Conservation (phyloP, 2,329 filamentous ascomycete species). For the Nemania sp. region DNA sequence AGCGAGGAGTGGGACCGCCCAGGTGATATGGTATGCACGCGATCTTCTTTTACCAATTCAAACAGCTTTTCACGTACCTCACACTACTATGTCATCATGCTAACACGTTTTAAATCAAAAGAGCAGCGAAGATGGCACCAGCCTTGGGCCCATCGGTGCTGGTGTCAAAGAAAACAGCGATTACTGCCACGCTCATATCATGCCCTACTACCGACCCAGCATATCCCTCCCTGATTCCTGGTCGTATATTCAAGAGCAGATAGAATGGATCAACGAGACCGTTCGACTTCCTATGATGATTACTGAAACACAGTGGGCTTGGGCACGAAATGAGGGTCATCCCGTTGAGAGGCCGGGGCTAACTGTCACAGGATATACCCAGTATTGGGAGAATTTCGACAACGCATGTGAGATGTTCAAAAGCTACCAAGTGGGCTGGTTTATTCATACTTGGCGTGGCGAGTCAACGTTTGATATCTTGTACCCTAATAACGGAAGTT, state of each 20-base stretch:
- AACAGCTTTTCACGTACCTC: too few species aligned
- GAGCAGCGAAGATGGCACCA: too few species aligned
- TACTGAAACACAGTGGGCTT: conserved; percentile 19
- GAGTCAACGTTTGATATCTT: conserved; percentile 33
- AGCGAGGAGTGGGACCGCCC: too few species aligned
- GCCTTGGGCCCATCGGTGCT: too few species aligned
- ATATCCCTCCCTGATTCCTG: not conserved
- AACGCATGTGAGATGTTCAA: conserved; percentile 26
- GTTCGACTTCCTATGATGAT: conserved; percentile 15
- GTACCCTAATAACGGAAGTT: conserved; percentile 24
- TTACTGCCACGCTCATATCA: too few species aligned
- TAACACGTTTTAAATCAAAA: too few species aligned
- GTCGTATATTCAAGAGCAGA: conserved; percentile 13
- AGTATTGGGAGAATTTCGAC: conserved; percentile 30
- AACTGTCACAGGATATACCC: too few species aligned
- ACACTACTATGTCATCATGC: too few species aligned
- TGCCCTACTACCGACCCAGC: too few species aligned
- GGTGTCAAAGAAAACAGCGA: too few species aligned
- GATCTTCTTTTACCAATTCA: too few species aligned
- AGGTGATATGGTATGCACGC: too few species aligned
- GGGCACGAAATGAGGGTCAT: conserved; percentile 1
- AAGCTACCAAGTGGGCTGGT: conserved; percentile 29
- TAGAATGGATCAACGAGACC: conserved; percentile 11
- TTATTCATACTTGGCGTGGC: conserved; percentile 32
- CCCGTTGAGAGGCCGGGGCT: not conserved